Evolutionary conservation across 176 grass and related monocot genomes (phyloP).

Genomic region (Lolium perenne): DNA sequence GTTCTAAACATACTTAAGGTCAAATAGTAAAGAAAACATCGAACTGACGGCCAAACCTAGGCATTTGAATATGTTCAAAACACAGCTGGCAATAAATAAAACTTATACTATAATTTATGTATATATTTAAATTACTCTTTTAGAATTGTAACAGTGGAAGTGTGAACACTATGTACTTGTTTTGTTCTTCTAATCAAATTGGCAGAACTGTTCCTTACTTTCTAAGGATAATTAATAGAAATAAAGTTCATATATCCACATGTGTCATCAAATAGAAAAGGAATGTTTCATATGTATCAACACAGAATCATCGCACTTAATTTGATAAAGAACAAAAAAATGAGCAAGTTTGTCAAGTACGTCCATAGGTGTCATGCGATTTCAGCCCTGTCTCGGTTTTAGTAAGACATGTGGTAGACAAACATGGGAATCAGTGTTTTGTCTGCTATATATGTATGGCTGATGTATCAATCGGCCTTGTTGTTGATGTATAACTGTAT

Average conservation of each 20-base stretch:
- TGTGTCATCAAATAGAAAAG: background rate
- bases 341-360: background rate
- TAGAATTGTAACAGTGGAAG: too few relatives aligned
- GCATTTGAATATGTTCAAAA: background rate
- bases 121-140: too few relatives aligned
- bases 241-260: background rate
- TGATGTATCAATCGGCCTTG: constrained; percentile 4
- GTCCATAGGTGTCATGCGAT: background rate
- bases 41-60: background rate
- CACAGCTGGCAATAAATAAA: background rate
- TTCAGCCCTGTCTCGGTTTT: background rate
- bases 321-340: background rate
- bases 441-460: background rate
- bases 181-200: too few relatives aligned
- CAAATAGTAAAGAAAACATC: background rate
- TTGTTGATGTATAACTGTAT: constrained; percentile 25
- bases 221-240: background rate
- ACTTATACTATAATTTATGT: background rate
- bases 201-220: too few relatives aligned
- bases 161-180: too few relatives aligned
- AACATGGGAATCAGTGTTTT: background rate
- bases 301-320: background rate
- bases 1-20: background rate
- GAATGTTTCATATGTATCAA: background rate
- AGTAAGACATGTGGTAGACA: constrained; percentile 21